Evolutionary conservation across 176 grass and related monocot genomes (phyloP).

Genomic region (Oryza coarctata): DNA sequence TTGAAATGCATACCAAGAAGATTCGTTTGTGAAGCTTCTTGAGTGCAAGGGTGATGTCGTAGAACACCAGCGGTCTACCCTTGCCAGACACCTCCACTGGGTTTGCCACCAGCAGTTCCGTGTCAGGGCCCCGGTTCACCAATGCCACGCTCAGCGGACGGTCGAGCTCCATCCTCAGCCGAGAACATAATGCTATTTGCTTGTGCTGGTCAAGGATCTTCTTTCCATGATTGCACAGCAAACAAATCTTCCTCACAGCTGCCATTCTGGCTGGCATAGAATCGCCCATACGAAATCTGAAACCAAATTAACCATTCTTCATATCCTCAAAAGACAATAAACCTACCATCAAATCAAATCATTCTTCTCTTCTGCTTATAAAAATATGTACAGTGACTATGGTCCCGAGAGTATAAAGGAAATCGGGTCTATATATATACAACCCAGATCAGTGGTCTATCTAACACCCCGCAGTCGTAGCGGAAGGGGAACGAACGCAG

Average conservation of each 20-base stretch:
- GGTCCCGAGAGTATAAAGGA: too few relatives aligned
- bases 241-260: conserved; percentile 79
- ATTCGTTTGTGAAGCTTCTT: conserved; percentile 66
- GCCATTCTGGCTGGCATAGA: conserved; percentile 61
- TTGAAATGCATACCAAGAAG: conserved; percentile 57
- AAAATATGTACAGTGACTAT: too few relatives aligned
- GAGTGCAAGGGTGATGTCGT: conserved; percentile 80
- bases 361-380: conserved; percentile 1
- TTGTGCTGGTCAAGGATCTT: conserved; percentile 71
- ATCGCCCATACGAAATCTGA: conserved; percentile 66
- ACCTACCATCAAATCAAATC: neutral
- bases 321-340: neutral
- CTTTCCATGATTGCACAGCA: conserved; percentile 59
- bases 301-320: conserved; percentile 9
- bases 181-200: conserved; percentile 43
- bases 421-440: too few relatives aligned
- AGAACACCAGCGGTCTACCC: conserved; percentile 75
- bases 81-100: conserved; percentile 73
- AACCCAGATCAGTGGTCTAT: too few relatives aligned
- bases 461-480: too few relatives aligned
- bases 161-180: conserved; percentile 55
- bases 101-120: conserved; percentile 72
- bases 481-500: too few relatives aligned
- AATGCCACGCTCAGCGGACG: conserved; percentile 51
- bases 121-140: conserved; percentile 70